A percentile compares a stretch with the other conserved stretches of the same genome.
phyloP scores from a whole-genome alignment of 345 rosid species.

The Eucalyptus pauciflora region DNA sequence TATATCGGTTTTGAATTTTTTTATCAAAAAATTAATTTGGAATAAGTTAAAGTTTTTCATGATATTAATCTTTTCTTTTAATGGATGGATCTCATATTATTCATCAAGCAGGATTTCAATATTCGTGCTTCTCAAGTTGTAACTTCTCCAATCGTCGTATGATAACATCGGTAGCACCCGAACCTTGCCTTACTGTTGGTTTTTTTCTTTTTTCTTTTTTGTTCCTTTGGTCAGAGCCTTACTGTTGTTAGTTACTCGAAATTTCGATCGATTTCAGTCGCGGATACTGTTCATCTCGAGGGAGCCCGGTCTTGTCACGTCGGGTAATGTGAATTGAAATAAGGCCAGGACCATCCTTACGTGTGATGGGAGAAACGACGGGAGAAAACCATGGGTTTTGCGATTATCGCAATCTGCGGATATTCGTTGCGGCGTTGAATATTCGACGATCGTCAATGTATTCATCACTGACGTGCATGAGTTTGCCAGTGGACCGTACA shows the following conservation, averaged over 20 bases:
- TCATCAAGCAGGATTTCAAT: neutral
- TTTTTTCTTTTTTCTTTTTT: no score
- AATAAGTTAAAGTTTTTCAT: no score
- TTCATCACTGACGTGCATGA: neutral
- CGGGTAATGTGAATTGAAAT: neutral
- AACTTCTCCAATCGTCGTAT: neutral
- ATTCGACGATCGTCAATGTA: neutral
- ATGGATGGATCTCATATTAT: neutral
- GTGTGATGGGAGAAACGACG: neutral
- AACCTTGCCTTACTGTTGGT: neutral
- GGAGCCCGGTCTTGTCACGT: neutral
- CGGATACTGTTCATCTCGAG: neutral
- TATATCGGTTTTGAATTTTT: accelerated
- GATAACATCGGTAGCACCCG: no score
- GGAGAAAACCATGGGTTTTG: neutral
- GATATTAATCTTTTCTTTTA: neutral
- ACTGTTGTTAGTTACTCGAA: neutral
- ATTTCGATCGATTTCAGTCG: neutral
- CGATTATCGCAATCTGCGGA: neutral
- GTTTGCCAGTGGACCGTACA: neutral
- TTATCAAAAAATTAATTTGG: no score
- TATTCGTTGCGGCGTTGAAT: neutral
- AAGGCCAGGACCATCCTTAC: neutral
- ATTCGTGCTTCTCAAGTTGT: neutral
- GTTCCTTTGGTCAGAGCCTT: no score